These are phyloP conservation scores for Maudiozyma humilis DNA, from an alignment of 1,139 yeast species.

Conservation along the genomic window DNA sequence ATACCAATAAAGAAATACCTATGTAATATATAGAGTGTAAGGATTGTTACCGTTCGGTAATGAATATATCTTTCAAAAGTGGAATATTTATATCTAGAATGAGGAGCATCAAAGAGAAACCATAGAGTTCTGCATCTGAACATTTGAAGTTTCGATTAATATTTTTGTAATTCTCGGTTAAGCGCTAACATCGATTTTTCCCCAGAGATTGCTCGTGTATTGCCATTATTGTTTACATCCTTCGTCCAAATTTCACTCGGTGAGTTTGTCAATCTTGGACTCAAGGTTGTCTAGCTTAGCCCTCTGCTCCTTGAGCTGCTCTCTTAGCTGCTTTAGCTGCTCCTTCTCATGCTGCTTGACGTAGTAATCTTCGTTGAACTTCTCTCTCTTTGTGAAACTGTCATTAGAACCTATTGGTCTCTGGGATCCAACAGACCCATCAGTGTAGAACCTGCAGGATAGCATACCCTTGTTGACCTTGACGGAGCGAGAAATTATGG, in stretches of 20 bases:
- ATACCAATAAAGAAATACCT: background rate
- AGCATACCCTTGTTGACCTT: constrained; percentile 17
- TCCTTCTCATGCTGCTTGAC: constrained; percentile 56
- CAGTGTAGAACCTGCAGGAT: constrained; percentile 38
- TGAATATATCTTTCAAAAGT: background rate
- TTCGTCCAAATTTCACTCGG: too few relatives aligned
- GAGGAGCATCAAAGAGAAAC: background rate
- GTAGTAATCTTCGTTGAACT: constrained; percentile 59
- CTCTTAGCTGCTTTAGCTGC: constrained; percentile 45
- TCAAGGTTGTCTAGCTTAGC: constrained; percentile 35
- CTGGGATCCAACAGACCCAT: constrained; percentile 46
- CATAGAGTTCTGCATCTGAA: too few relatives aligned
- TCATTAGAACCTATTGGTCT: constrained; percentile 43
- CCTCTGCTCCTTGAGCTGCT: constrained; percentile 45
- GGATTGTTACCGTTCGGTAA: background rate
- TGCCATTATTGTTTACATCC: too few relatives aligned
- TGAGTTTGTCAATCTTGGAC: constrained; percentile 22
- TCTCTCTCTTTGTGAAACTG: constrained; percentile 58
- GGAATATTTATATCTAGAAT: constrained; percentile 2
- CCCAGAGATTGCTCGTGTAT: too few relatives aligned
- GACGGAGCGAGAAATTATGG: constrained; percentile 27
- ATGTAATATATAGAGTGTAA: background rate
- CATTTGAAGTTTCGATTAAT: too few relatives aligned
- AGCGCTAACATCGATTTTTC: too few relatives aligned
- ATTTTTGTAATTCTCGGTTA: too few relatives aligned